These are phyloP conservation scores for Agaricales sp. DNA, from an alignment of 1,284 basidiomycete genomes.

Conservation along the genomic window DNA sequence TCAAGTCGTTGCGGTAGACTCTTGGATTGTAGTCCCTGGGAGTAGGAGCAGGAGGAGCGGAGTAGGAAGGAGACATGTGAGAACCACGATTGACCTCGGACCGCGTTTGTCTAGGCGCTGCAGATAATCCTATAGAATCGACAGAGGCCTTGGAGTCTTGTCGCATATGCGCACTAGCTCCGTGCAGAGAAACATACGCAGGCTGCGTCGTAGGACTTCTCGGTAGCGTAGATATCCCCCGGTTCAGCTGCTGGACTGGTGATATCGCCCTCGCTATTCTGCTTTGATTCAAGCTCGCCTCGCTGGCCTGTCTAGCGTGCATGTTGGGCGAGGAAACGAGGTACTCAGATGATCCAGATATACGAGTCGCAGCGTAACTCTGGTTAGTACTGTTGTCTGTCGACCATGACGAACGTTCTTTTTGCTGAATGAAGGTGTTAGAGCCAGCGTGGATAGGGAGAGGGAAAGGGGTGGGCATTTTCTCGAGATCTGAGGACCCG, in stretches of 20 bases:
- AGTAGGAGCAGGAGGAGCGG: no score
- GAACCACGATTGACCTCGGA: not conserved
- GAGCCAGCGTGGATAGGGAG: no score
- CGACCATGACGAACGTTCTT: not conserved
- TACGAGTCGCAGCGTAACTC: not conserved
- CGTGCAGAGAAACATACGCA: not conserved
- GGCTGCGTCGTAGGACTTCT: not conserved
- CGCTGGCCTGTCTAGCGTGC: not conserved
- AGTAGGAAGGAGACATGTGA: no score
- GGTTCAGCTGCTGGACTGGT: not conserved
- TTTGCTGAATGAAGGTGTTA: not conserved
- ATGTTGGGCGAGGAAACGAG: not conserved
- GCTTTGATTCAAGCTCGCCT: no score
- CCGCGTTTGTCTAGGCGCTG: not conserved
- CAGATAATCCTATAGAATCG: not conserved
- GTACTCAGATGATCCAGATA: no score
- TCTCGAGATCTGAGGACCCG: slow-evolving; percentile 17
- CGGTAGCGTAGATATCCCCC: not conserved
- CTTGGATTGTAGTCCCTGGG: slow-evolving; percentile 5
- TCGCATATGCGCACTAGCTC: not conserved
- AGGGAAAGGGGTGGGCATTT: no score
- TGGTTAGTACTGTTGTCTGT: not conserved
- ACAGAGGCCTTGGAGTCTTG: not conserved
- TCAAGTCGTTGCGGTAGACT: slow-evolving; percentile 15
- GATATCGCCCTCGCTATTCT: not conserved